Base-by-base conservation (phyloP, 164 flowering plant genomes). In the Umbilicus rupestris region DNA sequence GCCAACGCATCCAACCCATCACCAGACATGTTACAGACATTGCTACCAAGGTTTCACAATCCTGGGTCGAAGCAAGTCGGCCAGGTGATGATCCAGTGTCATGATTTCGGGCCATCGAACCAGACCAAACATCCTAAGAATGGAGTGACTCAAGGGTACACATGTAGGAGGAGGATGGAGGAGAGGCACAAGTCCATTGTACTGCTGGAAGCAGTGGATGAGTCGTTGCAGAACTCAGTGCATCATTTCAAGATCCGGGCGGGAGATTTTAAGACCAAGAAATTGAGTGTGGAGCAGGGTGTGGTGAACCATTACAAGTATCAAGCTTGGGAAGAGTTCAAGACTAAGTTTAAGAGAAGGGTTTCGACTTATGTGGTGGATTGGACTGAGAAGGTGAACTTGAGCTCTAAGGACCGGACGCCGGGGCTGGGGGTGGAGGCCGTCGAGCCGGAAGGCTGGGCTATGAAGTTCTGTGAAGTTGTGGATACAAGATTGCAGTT, bases 281-380 rank as follows among this genome's bases (percentile, higher is more conserved):
- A 20, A n/a, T 0, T 82, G 74, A 29, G 69, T 0, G 2, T 35
- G 39, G 35, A 31, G 3, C 62, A 44, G 0, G 87, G 74, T 33
- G 80, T 79, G 71, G 87, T 94, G 76, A 91, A 94, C 71, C 97
- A 91, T 59, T 89, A 94, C 75, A 94, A 94, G 83, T 94, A 82
- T 77, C 98, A 94, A 63, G 99, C 93, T 4, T 94, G 99, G 99
- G 59, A 86, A 0, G 99, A 91, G 80, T 91, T 94, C 64, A 81
- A 78, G 82, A 69, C 69, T 62, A 91, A 94, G 87, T 94, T 94
- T 50, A 52, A 89, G 72, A 72, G 96, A 69, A 44, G 99, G 62
- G 99, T 91, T 8, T 94, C 99, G 31, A 87, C 95, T 2, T 91
- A 89, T 64, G 99, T 94, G 3, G 78, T 72, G 42, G 96, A 94